Percentiles rank a stretch among this genome's conserved stretches.
Evolutionary conservation across 352 stramenopile species (phyloP).

Genomic region (Globisporangium paroecandrum): DNA sequence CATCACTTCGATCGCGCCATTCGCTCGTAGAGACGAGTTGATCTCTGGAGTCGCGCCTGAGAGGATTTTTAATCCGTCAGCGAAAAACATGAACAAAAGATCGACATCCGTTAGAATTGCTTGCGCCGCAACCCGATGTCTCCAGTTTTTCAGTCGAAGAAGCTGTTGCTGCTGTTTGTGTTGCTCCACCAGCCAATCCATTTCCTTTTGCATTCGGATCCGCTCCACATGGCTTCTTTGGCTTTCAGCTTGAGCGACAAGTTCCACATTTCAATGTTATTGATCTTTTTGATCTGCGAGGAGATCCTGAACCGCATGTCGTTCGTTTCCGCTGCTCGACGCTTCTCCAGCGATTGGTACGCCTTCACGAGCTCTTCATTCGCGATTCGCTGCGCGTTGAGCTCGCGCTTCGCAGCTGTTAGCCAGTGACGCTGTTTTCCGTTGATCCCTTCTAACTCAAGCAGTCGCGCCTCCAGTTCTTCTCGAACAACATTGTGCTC

Average conservation of each 20-base stretch:
- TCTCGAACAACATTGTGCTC: constrained; percentile 35
- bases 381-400: constrained; percentile 57
- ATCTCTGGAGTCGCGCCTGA: constrained; percentile 38
- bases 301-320: constrained; percentile 75
- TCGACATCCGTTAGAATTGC: constrained; percentile 64
- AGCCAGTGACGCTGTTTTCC: constrained; percentile 66
- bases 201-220: constrained; percentile 41
- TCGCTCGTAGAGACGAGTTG: constrained; percentile 52
- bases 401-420: constrained; percentile 59
- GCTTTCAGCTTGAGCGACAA: constrained; percentile 66
- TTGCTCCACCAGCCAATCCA: constrained; percentile 37
- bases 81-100: constrained; percentile 64
- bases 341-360: constrained; percentile 66
- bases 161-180: constrained; percentile 65
- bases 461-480: constrained; percentile 40
- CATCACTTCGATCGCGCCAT: constrained; percentile 66
- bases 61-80: constrained; percentile 51
- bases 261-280: constrained; percentile 82
- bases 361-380: constrained; percentile 67
- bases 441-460: constrained; percentile 27
- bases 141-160: constrained; percentile 65
- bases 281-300: constrained; percentile 65
- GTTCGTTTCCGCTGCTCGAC: constrained; percentile 67
- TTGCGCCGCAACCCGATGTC: constrained; percentile 64
- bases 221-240: constrained; percentile 57